Evolutionary conservation across 2,329 filamentous ascomycete genomes (phyloP), one percentile per base, ranked within the genome.

Genomic region (Talaromyces sp.): DNA sequence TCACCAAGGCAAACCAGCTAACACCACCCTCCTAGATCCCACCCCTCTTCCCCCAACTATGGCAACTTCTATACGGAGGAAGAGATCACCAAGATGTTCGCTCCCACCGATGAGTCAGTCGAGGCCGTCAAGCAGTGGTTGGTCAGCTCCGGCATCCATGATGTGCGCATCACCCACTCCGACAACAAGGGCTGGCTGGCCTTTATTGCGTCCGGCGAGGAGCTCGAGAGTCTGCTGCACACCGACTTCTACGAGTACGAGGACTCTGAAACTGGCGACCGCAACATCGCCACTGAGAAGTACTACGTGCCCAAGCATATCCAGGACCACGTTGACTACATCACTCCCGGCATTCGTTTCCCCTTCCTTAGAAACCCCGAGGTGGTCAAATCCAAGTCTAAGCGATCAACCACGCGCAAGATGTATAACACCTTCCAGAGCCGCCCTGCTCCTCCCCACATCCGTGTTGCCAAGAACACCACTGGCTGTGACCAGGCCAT

Each of bases 321-420:
- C 14, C 75, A 75, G 50, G 64, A 74, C 11, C 80, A 84, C 60
- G 74, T 85, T 56, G 82, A 85, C 70, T 85, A 84, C 68, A 78
- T 86, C 41, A 84, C 80, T 0, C 83, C 83, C 0, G 82, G 82
- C 17, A 78, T 83, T 63, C 82, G 81, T 63, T 74, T 85, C n/a
- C 68, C 66, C n/a, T 66, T 66, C n/a, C 63, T 69, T 2, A 69
- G 69, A 60, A 70, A 69, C 41, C 65, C 58, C 49, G 64, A 60
- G 19, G 64, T 66, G 43, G 46, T 6, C 26, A 46, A 24, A n/a
- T 10, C 24, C 13, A 29, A 52, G 27, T 3, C 49, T 68, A 43
- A 64, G 65, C 3, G 61, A 55, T 8, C 24, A 4, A 52, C 24
- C 17, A 8, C 19, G 24, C 14, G 49, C 49, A 52, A 29, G 3